Percentiles rank a stretch among this genome's conserved stretches.
Conservation (phyloP, 768 basidiomycete genomes). For the Podaxis sp. region DNA sequence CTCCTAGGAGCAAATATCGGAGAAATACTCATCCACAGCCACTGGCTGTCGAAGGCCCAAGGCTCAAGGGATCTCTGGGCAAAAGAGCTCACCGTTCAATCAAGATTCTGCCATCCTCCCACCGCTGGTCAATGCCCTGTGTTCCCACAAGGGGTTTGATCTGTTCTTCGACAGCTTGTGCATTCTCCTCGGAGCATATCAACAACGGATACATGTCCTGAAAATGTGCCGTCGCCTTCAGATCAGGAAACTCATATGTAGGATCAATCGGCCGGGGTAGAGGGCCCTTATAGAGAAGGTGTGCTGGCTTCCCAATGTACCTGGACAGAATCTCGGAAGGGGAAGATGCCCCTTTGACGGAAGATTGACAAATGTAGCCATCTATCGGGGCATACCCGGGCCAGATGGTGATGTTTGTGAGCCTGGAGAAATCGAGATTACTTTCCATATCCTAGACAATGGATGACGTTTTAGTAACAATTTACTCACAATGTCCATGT, state of each 20-base stretch:
- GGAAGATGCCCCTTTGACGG: constrained; percentile 27
- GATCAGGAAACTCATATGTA: constrained; percentile 51
- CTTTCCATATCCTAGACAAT: neutral
- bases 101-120: constrained; percentile 44
- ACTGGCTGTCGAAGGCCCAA: neutral
- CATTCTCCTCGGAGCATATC: constrained; percentile 64
- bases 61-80: neutral
- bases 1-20: neutral
- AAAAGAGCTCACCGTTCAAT: constrained; percentile 53
- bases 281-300: constrained; percentile 66
- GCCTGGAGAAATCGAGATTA: constrained; percentile 27
- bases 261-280: constrained; percentile 44
- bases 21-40: neutral
- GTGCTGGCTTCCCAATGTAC: constrained; percentile 57
- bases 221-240: constrained; percentile 51
- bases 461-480: neutral
- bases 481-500: constrained; percentile 54
- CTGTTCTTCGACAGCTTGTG: constrained; percentile 44
- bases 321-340: constrained; percentile 55
- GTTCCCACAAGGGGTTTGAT: constrained; percentile 41
- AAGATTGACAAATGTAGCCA: constrained; percentile 58
- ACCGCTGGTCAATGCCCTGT: constrained; percentile 45
- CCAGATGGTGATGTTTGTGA: constrained; percentile 52
- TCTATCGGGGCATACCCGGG: constrained; percentile 41
- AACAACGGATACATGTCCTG: constrained; percentile 74